Conservation (phyloP, 2,329 filamentous ascomycete genomes). For the Didymella exigua region DNA sequence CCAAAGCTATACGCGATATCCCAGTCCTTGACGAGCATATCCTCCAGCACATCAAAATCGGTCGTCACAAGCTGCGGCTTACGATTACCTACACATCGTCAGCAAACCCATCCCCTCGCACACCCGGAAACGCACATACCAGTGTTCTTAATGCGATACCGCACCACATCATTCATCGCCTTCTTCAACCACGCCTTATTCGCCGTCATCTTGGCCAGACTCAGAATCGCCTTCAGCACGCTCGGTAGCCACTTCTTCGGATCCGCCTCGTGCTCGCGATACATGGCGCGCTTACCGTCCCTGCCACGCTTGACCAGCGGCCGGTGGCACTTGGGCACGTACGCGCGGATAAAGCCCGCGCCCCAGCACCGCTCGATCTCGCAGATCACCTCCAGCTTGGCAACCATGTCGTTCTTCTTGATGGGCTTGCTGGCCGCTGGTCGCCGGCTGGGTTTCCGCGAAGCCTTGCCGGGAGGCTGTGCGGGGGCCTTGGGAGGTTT, state of each 20-base stretch:
- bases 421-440: conserved; percentile 25
- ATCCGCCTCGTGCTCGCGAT: conserved; percentile 32
- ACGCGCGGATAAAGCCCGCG: conserved; percentile 32
- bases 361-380: conserved; percentile 40
- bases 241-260: conserved; percentile 39
- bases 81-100: conserved; percentile 23
- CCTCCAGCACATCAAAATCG: conserved; percentile 44
- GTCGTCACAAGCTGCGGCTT: conserved; percentile 43
- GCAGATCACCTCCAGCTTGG: conserved; percentile 31
- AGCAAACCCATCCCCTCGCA: neutral
- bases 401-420: conserved; percentile 34
- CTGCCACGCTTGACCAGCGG: conserved; percentile 32
- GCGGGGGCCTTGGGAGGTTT: conserved; percentile 5
- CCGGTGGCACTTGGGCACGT: conserved; percentile 39
- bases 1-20: conserved; percentile 28
- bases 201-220: conserved; percentile 29
- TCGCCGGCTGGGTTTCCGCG: conserved; percentile 28
- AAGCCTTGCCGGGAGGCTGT: conserved; percentile 5
- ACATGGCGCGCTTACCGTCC: conserved; percentile 22
- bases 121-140: neutral
- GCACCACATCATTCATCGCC: conserved; percentile 35
- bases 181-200: conserved; percentile 32
- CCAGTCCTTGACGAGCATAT: conserved; percentile 37
- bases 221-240: conserved; percentile 36
- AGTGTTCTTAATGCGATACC: conserved; percentile 39